A percentile compares a stretch with the other conserved stretches of the same genome.
Conservation (phyloP, 2,329 filamentous ascomycete genomes). For the Podosphaera fusca region DNA sequence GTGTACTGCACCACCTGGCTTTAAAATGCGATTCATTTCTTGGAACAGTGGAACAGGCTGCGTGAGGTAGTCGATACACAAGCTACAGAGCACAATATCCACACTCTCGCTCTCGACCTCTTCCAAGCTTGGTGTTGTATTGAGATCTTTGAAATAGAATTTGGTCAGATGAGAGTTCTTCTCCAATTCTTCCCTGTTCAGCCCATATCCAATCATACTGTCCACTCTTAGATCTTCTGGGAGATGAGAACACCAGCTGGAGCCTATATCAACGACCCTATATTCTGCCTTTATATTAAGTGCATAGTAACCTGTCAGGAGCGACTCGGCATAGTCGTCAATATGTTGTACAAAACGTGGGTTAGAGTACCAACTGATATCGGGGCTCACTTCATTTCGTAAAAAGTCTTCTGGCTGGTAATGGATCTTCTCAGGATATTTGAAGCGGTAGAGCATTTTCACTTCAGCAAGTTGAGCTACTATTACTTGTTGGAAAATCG, state of each 20-base stretch:
- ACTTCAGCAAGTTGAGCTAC: too few species aligned
- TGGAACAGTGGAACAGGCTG: slow-evolving; percentile 22
- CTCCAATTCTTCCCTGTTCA: slow-evolving; percentile 24
- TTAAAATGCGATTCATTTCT: slow-evolving; percentile 20
- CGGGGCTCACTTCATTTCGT: slow-evolving; percentile 8
- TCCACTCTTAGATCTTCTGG: slow-evolving; percentile 14
- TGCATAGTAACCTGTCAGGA: slow-evolving; percentile 24
- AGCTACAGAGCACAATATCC: slow-evolving; percentile 25
- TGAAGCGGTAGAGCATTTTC: not conserved
- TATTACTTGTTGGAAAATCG: too few species aligned
- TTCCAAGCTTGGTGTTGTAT: slow-evolving; percentile 12
- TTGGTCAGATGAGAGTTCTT: slow-evolving; percentile 18
- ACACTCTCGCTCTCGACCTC: slow-evolving; percentile 13
- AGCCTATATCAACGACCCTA: slow-evolving; percentile 25
- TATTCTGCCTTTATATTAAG: slow-evolving; percentile 19
- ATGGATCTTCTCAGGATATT: slow-evolving; percentile 6
- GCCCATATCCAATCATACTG: slow-evolving; percentile 22
- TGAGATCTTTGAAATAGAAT: slow-evolving; percentile 22
- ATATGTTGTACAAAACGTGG: slow-evolving; percentile 30
- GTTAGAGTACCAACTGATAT: slow-evolving; percentile 10
- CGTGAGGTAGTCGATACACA: slow-evolving; percentile 28
- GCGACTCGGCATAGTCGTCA: slow-evolving; percentile 24
- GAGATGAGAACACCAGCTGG: slow-evolving; percentile 21
- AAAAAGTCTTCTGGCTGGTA: slow-evolving; percentile 6
- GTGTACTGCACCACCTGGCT: slow-evolving; percentile 23